Base-by-base conservation (phyloP, 2,329 filamentous ascomycete species). In the Hypoxylon sp. region DNA sequence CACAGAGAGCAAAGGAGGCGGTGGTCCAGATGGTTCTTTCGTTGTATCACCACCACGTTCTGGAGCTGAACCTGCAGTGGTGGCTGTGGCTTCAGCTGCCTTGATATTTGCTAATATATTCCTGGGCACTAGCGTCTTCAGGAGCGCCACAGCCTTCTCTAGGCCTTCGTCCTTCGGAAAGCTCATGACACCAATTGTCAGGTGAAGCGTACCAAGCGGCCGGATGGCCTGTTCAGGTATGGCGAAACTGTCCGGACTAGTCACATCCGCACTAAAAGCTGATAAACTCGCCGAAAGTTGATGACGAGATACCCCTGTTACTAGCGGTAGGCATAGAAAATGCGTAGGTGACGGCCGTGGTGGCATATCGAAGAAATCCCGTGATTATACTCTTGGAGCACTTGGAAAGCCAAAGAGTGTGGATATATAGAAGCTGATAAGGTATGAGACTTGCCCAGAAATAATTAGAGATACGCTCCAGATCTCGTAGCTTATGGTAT, bases 181-280 rank as follows among this genome's bases (percentile, higher is more conserved):
- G 70, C 87, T 91, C 91, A 98, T 94, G 1, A 97, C 92, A 0
- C 94, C 94, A 0, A 98, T 84, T 0, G 94, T 98, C 2, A 97
- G 82, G 79, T 98, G 95, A 51, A 98, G 80, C 0, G 93, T 94
- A 0, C 93, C 92, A 0, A 93, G 80, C 0, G 93, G 93, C 28
- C 94, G 84, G 55, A 97, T 82, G 1, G 93, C 93, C 60, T 86
- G 86, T 32, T 82, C 77, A 0, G 92, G 91, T 9, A 95, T 80
- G 5, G 82, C 82, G 65, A 81, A 79, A 69, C 81, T 78, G 63
- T 80, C 74, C 56, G 80, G 72, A 62, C 77, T 79, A 1, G 82
- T 83, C 34, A 91, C 85, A 68, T 90, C 86, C 28, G 86, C 80
- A 63, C 82, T 84, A 76, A 97, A 94, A 5, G 82, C 75, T 4